Conservation (phyloP, 2,329 filamentous ascomycete species). For the Blumeria graminis region DNA sequence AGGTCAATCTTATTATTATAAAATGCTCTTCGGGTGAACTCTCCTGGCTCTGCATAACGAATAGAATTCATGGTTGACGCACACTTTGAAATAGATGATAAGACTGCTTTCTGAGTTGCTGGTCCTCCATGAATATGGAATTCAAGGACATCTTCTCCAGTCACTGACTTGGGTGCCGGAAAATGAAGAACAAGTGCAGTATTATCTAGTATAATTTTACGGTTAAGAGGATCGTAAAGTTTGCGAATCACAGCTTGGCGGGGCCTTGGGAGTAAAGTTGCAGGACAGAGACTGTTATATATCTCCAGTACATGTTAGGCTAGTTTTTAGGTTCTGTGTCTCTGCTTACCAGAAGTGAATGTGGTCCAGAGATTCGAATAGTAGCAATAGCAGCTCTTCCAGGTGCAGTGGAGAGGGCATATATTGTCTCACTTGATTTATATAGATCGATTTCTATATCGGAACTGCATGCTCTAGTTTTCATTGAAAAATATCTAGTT, state of each 20-base stretch:
- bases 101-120: constrained; percentile 68
- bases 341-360: constrained; percentile 36
- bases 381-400: constrained; percentile 80
- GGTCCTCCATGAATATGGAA: constrained; percentile 83
- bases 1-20: constrained; percentile 66
- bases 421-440: constrained; percentile 38
- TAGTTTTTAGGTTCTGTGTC: constrained; percentile 3
- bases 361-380: constrained; percentile 62
- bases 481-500: no score
- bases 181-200: constrained; percentile 51
- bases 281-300: constrained; percentile 36
- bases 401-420: constrained; percentile 68
- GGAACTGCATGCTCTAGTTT: no score
- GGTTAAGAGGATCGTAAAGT: constrained; percentile 34
- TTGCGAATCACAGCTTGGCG: constrained; percentile 49
- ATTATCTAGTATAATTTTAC: constrained; percentile 31
- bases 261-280: constrained; percentile 26
- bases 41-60: constrained; percentile 79
- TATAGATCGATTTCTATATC: no score
- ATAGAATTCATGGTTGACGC: constrained; percentile 19
- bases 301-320: constrained; percentile 23
- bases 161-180: constrained; percentile 56
- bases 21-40: constrained; percentile 86
- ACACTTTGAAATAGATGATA: constrained; percentile 45
- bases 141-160: constrained; percentile 80